Evolutionary conservation across 2,329 filamentous ascomycete species (phyloP).

Genomic region (Verticillium alfalfae): DNA sequence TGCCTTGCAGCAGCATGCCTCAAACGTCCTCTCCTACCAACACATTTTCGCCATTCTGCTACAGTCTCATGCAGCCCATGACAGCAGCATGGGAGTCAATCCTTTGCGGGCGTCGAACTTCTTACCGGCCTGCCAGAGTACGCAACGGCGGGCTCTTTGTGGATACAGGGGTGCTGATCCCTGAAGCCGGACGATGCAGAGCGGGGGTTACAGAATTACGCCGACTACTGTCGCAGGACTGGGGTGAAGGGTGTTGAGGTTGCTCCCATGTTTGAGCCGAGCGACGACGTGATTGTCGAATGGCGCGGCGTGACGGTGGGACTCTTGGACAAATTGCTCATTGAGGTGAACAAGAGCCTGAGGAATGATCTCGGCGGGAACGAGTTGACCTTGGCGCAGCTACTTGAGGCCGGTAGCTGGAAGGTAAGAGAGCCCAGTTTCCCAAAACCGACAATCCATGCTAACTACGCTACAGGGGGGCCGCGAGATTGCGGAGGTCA

Average conservation of each 20-base stretch:
- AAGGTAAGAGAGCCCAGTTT: constrained; percentile 58
- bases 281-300: constrained; percentile 54
- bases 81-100: constrained; percentile 65
- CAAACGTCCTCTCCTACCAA: constrained; percentile 42
- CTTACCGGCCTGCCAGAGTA: constrained; percentile 68
- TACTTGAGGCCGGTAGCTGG: constrained; percentile 95
- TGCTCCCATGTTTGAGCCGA: constrained; percentile 45
- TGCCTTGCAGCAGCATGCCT: constrained; percentile 84
- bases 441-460: not conserved
- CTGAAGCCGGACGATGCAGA: constrained; percentile 40
- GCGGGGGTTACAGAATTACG: constrained; percentile 36
- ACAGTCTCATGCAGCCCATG: no score
- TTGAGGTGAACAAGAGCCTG: constrained; percentile 50
- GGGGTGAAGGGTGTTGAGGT: constrained; percentile 52
- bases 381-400: constrained; percentile 75
- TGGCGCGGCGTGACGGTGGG: constrained; percentile 56
- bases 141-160: constrained; percentile 67
- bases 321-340: constrained; percentile 44
- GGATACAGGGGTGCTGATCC: constrained; percentile 45
- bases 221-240: constrained; percentile 65
- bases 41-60: constrained; percentile 38
- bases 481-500: constrained; percentile 91
- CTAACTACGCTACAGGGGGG: constrained; percentile 57
- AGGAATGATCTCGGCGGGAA: constrained; percentile 59
- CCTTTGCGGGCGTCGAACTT: constrained; percentile 46